Conservation (phyloP, 1,284 basidiomycete species). For the Cutaneotrichosporon cavernicola region DNA sequence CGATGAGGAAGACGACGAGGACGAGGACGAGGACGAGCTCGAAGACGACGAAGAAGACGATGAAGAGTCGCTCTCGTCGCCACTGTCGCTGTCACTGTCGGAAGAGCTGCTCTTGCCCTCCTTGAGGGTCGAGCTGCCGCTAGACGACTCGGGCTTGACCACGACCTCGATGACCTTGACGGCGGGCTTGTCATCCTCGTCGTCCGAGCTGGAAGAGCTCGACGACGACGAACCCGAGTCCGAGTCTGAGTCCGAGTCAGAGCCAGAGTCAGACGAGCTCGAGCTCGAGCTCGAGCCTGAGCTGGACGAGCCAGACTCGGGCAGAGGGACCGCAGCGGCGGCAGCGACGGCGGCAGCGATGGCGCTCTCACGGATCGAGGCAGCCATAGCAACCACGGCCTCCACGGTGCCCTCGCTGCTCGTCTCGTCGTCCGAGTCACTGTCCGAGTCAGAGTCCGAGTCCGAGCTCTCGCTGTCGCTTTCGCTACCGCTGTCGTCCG, state of each 20-base stretch:
- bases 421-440: constrained; percentile 8
- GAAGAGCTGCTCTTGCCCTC: constrained; percentile 1
- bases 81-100: constrained; percentile 13
- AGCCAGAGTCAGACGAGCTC: constrained; percentile 15
- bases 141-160: constrained; percentile 2
- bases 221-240: constrained; percentile 17
- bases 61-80: constrained; percentile 21
- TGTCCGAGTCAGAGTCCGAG: constrained; percentile 23
- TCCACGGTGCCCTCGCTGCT: constrained; percentile 7
- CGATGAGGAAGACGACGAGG: constrained; percentile 15
- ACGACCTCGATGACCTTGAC: not conserved
- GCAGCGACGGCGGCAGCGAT: constrained; percentile 18
- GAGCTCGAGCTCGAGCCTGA: constrained; percentile 27
- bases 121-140: constrained; percentile 14
- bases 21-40: constrained; percentile 17
- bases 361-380: constrained; percentile 13
- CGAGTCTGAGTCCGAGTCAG: not conserved
- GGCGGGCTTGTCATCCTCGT: constrained; percentile 12
- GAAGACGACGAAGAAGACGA: constrained; percentile 40
- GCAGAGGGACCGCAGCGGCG: constrained; percentile 12
- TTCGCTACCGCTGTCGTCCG: too few species aligned
- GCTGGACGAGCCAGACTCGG: constrained; percentile 26
- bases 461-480: constrained; percentile 21
- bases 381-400: not conserved
- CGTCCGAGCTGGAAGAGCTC: constrained; percentile 13